Base-by-base conservation (phyloP, 2,329 filamentous ascomycete species). In the Paradendryphiella salina region DNA sequence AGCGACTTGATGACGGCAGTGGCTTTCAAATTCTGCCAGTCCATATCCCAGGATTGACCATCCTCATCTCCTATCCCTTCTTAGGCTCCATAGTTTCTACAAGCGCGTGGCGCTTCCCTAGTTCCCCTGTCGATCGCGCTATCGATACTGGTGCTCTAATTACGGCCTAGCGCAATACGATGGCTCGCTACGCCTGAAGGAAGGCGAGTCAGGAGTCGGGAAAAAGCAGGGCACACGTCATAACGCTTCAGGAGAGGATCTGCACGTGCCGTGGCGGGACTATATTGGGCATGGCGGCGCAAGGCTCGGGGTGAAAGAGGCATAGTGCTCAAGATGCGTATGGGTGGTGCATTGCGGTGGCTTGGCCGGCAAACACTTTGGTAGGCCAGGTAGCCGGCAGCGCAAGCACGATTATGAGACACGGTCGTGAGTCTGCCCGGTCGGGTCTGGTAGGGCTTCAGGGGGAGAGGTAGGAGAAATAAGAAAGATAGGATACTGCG, bases 91-190 rank as follows among this genome's bases (percentile, higher is more conserved):
- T 29, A 47, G 31, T 35, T 40, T 20, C 36, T 46, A 23, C 39
- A 23, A 31, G 14, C 23, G 21, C 17, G 29, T 21, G 35, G 36
- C 35, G 47, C 52, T 54, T 40, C 21, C 40, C 33, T 13, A 46
- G 33, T 36, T 41, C 61, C 52, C 60, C 60, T 63, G 61, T 45
- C 58, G 60, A 64, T 63, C 60, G 38, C 52, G 54, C 50, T 60
- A 49, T 60, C 48, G 48, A 52, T 48, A 48, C 31, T 15, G 48
- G 43, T 34, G 48, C 17, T 33, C 20, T 18, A 13, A 11, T 42
- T 34, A 33, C 11, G 26, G 18, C 18, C 21, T 42, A 41, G 33
- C 39, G 51, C 5, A 2, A 3, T 29, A 1, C 11, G 8, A 34
- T n/a, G n/a, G 23, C 18, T 37, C 23, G 33, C 43, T 32, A 32